Percentiles rank a stretch among this genome's conserved stretches.
Evolutionary conservation across 2,329 filamentous ascomycete genomes (phyloP).

Genomic region (Penicillium digitatum): DNA sequence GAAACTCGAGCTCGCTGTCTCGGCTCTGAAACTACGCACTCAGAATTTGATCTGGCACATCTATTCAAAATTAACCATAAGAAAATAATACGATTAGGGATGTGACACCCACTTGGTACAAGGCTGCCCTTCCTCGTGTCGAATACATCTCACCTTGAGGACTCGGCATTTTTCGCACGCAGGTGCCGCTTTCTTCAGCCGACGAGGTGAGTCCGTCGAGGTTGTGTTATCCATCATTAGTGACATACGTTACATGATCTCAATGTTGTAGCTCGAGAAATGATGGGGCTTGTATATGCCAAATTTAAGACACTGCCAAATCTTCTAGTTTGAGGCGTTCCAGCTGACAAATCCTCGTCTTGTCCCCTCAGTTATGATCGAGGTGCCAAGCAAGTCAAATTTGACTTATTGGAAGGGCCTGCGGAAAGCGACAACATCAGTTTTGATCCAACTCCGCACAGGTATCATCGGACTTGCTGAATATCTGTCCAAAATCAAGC

Average conservation of each 20-base stretch:
- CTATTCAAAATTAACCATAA: conserved; percentile 9
- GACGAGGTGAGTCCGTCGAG: conserved; percentile 12
- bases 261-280: neutral
- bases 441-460: too few species aligned
- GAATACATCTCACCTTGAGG: conserved; percentile 21
- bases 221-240: neutral
- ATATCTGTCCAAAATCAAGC: too few species aligned
- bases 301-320: too few species aligned
- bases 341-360: too few species aligned
- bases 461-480: too few species aligned
- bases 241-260: neutral
- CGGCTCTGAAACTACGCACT: conserved; percentile 13
- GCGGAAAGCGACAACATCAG: too few species aligned
- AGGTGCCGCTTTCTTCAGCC: conserved; percentile 6
- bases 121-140: conserved; percentile 8
- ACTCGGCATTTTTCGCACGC: conserved; percentile 22
- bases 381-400: too few species aligned
- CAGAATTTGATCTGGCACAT: conserved; percentile 16
- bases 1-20: conserved; percentile 12
- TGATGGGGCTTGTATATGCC: neutral
- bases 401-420: too few species aligned
- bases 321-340: too few species aligned
- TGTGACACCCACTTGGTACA: conserved; percentile 11
- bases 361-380: too few species aligned
- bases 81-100: neutral